Base-by-base conservation (phyloP, 2,329 filamentous ascomycete species). In the Scytalidium lignicola region DNA sequence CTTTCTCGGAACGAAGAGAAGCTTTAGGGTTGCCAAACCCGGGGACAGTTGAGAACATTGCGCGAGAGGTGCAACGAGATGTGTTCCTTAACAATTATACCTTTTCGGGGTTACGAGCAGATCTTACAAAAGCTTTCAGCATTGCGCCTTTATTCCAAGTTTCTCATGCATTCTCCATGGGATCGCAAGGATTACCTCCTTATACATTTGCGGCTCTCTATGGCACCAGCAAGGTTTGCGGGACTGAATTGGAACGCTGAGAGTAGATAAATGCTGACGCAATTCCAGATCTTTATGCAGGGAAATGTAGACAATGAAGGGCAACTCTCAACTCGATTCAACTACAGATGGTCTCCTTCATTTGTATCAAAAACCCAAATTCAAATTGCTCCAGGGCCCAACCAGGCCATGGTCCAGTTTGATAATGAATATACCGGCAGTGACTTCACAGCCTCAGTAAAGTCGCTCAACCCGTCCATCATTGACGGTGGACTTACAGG, bases 51-150 rank as follows among this genome's bases (percentile, higher is more conserved):
- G 93, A 99, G 72, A 85, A 84, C 65, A 85, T 96, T 68, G 82
- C 87, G 60, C 85, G 87, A 68, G 93, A 99, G 76, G 90, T 96
- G 55, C 86, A 95, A 75, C 90, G 91, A 72, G 91, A 96, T 80
- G 91, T 96, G 62, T 86, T 97, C 68, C 83, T 96, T 64, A 93
- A 86, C 74, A 96, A 96, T 77, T 88, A 90, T 70, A 95, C 93
- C 83, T 97, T 99, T 77, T 88, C 89, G 41, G 93, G 93, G 64
- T 80, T 99, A 69, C 88, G 92, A 67, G 95, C 92, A 69, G 93
- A 99, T 71, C 77, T 97, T 67, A 96, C 90, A 67, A 97, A 96
- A 79, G 85, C 90, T 66, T 95, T 97, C 74, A 93, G 90, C 79
- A 82, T 95, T 69, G 82, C 85, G 50, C 93, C 93, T 51, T 76